Evolutionary conservation across 176 grass and related monocot species (phyloP).

Genomic region (Guadua angustifolia): DNA sequence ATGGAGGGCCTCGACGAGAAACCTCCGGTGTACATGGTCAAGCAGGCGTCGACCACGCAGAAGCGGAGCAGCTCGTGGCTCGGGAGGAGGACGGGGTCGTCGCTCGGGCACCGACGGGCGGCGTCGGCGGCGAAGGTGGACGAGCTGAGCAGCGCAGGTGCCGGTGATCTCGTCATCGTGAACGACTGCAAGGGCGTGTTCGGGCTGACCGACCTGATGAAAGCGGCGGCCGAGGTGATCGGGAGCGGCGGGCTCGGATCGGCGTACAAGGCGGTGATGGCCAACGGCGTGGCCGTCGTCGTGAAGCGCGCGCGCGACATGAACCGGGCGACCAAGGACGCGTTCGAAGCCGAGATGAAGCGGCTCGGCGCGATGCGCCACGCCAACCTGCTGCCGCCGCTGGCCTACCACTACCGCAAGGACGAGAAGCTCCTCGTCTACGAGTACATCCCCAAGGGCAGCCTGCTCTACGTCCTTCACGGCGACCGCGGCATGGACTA

Average conservation of each 20-base stretch:
- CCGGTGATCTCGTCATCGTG: slow-evolving; percentile 66
- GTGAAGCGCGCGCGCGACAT: slow-evolving; percentile 90
- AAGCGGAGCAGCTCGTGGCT: slow-evolving; percentile 53
- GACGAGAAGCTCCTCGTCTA: slow-evolving; percentile 88
- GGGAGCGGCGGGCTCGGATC: slow-evolving; percentile 70
- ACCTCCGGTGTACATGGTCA: slow-evolving; percentile 48
- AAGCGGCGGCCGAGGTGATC: slow-evolving; percentile 81
- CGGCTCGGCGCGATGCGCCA: slow-evolving; percentile 61
- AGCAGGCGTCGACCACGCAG: slow-evolving; percentile 33
- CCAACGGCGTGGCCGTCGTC: slow-evolving; percentile 56
- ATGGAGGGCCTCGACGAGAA: slow-evolving; percentile 46
- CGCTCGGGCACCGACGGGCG: slow-evolving; percentile 14
- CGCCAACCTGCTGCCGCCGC: slow-evolving; percentile 71
- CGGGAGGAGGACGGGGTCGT: slow-evolving; percentile 33
- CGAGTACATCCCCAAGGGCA: slow-evolving; percentile 94
- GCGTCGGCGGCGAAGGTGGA: slow-evolving; percentile 1
- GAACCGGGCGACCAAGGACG: slow-evolving; percentile 68
- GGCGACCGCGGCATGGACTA: slow-evolving; percentile 84
- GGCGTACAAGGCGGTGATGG: slow-evolving; percentile 85
- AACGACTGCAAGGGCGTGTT: slow-evolving; percentile 77
- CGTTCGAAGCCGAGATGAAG: slow-evolving; percentile 74
- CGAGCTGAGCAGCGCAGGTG: slow-evolving; percentile 18
- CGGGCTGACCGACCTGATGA: slow-evolving; percentile 84
- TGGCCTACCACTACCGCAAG: slow-evolving; percentile 75
- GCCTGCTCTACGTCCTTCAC: slow-evolving; percentile 85